Conservation (phyloP, 108 stramenopile species). For the Asterionellopsis glacialis region DNA sequence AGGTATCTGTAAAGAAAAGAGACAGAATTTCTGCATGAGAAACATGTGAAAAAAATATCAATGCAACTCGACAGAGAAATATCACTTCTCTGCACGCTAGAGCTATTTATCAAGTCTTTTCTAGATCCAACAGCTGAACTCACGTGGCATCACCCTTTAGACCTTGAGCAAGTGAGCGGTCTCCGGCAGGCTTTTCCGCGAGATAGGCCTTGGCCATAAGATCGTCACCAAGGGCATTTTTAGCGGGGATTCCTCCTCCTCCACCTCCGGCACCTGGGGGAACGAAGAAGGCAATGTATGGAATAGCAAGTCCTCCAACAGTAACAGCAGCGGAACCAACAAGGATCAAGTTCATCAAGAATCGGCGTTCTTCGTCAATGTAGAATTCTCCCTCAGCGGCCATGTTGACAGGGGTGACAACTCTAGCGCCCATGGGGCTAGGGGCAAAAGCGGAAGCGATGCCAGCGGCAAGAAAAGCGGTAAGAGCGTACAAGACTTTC, state of each 20-base stretch:
- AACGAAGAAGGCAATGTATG: conserved; percentile 95
- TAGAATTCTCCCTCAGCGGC: conserved; percentile 81
- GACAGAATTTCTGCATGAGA: neutral
- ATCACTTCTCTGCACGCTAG: neutral
- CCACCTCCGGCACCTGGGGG: conserved; percentile 90
- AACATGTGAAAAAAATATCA: conserved; percentile 7
- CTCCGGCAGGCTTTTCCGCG: conserved; percentile 74
- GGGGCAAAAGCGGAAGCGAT: conserved; percentile 77
- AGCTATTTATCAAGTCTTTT: neutral
- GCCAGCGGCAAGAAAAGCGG: conserved; percentile 56
- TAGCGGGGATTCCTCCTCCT: conserved; percentile 77
- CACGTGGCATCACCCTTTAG: conserved; percentile 97
- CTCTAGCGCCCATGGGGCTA: conserved; percentile 36
- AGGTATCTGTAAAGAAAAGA: conserved; percentile 62
- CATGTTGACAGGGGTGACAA: conserved; percentile 53
- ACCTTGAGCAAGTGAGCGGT: conserved; percentile 92
- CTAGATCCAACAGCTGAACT: conserved; percentile 4
- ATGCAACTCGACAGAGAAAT: neutral
- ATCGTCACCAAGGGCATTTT: conserved; percentile 92
- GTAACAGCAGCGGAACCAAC: conserved; percentile 88
- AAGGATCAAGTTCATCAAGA: conserved; percentile 95
- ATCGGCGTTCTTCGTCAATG: conserved; percentile 95
- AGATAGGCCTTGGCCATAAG: conserved; percentile 86
- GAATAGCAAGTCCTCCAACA: conserved; percentile 89
- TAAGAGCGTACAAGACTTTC: conserved; percentile 70